Percentiles rank a stretch among this genome's conserved stretches.
Evolutionary conservation across 2,329 filamentous ascomycete genomes (phyloP).

Genomic region (Aspergillus clavatus): DNA sequence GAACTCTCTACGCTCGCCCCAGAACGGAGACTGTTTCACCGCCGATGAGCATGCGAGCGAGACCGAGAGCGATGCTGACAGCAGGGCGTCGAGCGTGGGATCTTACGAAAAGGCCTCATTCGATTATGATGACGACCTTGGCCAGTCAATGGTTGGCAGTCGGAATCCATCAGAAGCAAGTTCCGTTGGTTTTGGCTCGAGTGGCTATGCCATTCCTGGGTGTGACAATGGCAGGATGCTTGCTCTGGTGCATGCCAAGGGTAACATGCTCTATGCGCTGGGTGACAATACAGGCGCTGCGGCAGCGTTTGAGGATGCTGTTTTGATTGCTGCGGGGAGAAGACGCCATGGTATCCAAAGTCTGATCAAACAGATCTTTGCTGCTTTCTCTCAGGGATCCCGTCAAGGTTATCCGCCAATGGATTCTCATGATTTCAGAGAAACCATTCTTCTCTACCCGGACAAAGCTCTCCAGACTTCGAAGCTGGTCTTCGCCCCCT

Average conservation of each 20-base stretch:
- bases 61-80: conserved; percentile 53
- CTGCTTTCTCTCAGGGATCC: conserved; percentile 56
- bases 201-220: conserved; percentile 78
- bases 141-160: conserved; percentile 23
- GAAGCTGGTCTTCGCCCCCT: conserved; percentile 70
- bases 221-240: conserved; percentile 89
- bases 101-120: conserved; percentile 54
- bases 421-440: conserved; percentile 34
- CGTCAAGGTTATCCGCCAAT: conserved; percentile 35
- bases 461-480: conserved; percentile 79
- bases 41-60: conserved; percentile 55
- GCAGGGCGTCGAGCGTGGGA: conserved; percentile 49
- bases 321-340: conserved; percentile 77
- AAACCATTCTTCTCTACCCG: conserved; percentile 74
- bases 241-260: conserved; percentile 91
- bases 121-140: conserved; percentile 50
- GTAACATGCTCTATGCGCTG: conserved; percentile 92
- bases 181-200: conserved; percentile 62
- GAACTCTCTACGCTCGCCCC: conserved; percentile 56
- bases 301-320: conserved; percentile 88
- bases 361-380: conserved; percentile 73
- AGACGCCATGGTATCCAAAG: conserved; percentile 66
- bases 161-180: conserved; percentile 25
- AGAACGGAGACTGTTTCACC: conserved; percentile 46
- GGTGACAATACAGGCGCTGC: conserved; percentile 78